phyloP scores from a whole-genome alignment of 1,284 basidiomycete genomes.

The Laetiporus sulphureus region DNA sequence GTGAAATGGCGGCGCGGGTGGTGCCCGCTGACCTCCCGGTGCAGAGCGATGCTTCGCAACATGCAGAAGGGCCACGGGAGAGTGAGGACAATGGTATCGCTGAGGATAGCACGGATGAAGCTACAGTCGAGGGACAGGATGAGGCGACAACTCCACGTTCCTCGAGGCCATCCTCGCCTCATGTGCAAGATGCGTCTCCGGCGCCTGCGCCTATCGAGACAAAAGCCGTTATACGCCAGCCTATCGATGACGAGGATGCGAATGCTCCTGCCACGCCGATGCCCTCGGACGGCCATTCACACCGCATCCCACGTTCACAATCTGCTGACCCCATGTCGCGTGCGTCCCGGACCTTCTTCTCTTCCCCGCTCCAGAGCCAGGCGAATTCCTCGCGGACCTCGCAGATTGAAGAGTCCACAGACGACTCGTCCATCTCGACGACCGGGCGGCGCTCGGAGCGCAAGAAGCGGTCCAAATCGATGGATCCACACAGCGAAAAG shows the following conservation, averaged over 20 bases:
- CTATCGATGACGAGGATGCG: slow-evolving; percentile 21
- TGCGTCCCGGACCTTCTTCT: slow-evolving; percentile 48
- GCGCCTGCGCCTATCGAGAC: slow-evolving; percentile 4
- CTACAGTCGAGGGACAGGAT: slow-evolving; percentile 16
- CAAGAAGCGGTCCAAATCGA: slow-evolving; percentile 54
- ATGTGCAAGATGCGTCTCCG: not conserved
- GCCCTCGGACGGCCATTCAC: slow-evolving; percentile 25
- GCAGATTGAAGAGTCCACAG: slow-evolving; percentile 44
- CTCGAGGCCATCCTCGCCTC: slow-evolving; percentile 14
- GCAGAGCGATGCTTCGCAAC: too few species aligned
- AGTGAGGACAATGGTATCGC: slow-evolving; percentile 10
- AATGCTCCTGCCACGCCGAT: slow-evolving; percentile 33
- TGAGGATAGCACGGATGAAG: slow-evolving; percentile 7
- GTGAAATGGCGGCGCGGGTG: too few species aligned
- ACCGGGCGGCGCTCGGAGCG: slow-evolving; percentile 31
- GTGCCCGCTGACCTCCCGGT: too few species aligned
- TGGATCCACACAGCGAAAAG: slow-evolving; percentile 40
- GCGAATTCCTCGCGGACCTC: slow-evolving; percentile 40
- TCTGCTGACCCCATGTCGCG: slow-evolving; percentile 64
- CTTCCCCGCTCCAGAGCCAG: slow-evolving; percentile 31
- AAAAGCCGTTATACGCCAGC: slow-evolving; percentile 8
- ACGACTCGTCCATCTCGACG: slow-evolving; percentile 59
- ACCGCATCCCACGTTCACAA: slow-evolving; percentile 62
- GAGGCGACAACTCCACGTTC: slow-evolving; percentile 21
- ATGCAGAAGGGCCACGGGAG: too few species aligned